A percentile compares a stretch with the other conserved stretches of the same genome.
Evolutionary conservation across 2,329 filamentous ascomycete genomes (phyloP).

Genomic region (Aspergillus fumigatus): DNA sequence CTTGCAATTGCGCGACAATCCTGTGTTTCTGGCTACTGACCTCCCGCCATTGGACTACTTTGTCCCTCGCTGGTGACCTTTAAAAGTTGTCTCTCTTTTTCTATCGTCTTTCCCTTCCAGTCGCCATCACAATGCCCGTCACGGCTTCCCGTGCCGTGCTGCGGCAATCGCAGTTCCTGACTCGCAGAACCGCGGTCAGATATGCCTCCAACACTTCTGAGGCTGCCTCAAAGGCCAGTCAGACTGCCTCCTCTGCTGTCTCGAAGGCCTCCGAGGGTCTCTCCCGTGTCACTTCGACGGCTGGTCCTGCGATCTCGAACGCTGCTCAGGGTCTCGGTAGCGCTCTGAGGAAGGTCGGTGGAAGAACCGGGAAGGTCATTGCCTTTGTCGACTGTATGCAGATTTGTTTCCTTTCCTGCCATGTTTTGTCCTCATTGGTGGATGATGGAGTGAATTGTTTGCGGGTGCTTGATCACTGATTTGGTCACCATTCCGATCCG

Average conservation of each 20-base stretch:
- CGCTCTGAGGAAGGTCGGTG: constrained; percentile 72
- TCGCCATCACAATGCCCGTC: constrained; percentile 39
- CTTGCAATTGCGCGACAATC: constrained; percentile 31
- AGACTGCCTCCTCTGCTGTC: constrained; percentile 37
- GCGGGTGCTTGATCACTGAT: background rate
- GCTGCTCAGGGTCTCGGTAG: constrained; percentile 64
- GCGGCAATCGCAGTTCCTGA: constrained; percentile 45
- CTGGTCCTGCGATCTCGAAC: constrained; percentile 69
- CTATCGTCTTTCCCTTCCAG: constrained; percentile 20
- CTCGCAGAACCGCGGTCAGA: constrained; percentile 43
- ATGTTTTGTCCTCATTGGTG: background rate
- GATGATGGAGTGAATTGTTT: background rate
- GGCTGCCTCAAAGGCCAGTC: constrained; percentile 43
- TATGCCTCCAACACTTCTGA: constrained; percentile 45
- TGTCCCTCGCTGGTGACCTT: constrained; percentile 28
- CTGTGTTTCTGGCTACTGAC: constrained; percentile 25
- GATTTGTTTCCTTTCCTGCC: constrained; percentile 6
- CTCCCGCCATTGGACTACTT: constrained; percentile 38
- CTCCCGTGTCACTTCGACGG: constrained; percentile 73
- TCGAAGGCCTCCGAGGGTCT: constrained; percentile 76
- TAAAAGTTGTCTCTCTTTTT: constrained; percentile 24
- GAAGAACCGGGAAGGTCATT: constrained; percentile 74
- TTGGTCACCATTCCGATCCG: background rate
- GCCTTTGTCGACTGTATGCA: constrained; percentile 78
- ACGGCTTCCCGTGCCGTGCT: constrained; percentile 42